These are phyloP conservation scores for Xenosphaeropsis pyriputrescens DNA, from an alignment of 2,329 filamentous ascomycete species.

Conservation along the genomic window DNA sequence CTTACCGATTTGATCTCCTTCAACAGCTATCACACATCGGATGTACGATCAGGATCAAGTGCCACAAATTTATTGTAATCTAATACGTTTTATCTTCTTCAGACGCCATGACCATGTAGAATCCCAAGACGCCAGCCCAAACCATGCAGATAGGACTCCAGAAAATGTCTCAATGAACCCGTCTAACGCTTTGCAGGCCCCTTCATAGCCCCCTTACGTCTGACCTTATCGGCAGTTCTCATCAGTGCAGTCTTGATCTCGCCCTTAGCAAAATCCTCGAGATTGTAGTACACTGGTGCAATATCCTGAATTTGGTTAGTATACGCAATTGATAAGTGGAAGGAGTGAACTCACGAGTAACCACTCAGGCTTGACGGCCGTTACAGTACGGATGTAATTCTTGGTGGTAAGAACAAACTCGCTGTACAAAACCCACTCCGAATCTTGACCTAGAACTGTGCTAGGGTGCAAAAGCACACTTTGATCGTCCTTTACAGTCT, in stretches of 20 bases:
- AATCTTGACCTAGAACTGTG: conserved; percentile 75
- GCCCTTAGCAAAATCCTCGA: conserved; percentile 69
- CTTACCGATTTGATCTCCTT: too few species aligned
- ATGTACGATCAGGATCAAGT: too few species aligned
- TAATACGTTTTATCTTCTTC: too few species aligned
- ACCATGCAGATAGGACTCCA: too few species aligned
- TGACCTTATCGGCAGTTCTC: conserved; percentile 42
- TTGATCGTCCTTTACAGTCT: conserved; percentile 94
- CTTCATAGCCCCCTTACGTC: conserved; percentile 26
- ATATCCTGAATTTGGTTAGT: conserved; percentile 54
- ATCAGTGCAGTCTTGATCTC: conserved; percentile 62
- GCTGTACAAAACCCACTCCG: conserved; percentile 96
- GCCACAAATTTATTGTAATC: too few species aligned
- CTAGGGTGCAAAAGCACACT: conserved; percentile 86
- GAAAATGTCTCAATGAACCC: too few species aligned
- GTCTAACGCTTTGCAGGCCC: not conserved
- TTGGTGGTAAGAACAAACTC: conserved; percentile 97
- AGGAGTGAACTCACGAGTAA: conserved; percentile 49
- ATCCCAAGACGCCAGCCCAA: too few species aligned
- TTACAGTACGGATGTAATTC: conserved; percentile 94
- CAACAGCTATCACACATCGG: too few species aligned
- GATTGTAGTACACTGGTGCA: conserved; percentile 82
- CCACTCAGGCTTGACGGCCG: conserved; percentile 87
- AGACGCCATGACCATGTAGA: too few species aligned
- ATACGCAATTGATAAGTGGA: conserved; percentile 3